Evolutionary conservation across 768 basidiomycete species (phyloP), one percentile per base, ranked within the genome.

Genomic region (Floccularia luteovirens): DNA sequence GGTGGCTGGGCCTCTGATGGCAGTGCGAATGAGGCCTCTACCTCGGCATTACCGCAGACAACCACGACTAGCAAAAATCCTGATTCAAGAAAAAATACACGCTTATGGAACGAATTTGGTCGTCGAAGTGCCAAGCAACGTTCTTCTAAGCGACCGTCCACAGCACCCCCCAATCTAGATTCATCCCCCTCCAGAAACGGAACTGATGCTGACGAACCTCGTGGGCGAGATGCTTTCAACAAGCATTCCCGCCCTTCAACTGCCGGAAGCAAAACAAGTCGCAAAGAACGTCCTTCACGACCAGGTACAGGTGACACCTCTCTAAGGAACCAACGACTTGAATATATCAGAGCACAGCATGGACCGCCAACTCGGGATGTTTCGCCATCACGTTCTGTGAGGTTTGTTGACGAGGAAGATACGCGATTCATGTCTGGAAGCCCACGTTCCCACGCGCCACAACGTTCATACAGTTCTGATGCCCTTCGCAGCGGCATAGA

Each of bases 1-100:
- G 82, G 75, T 43, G 77, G 67, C 1, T 83, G 79, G 81, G 67
- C 69, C 13, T 83, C 80, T 4, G 83, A 86, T 35, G 60, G 53
- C 17, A 70, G 67, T 17, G 55, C 32, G 28, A 11, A 25, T 4
- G 39, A 41, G 10, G 38, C 17, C 33, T 3, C 21, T 12, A 14
- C 35, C 17, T 22, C 24, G n/a, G n/a, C n/a, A n/a, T n/a, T 23
- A 41, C 16, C 21, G 6, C 8, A 16, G 8, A 37, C 10, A 8
- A 34, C 21, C 23, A 24, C 25, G 23, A 27, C 14, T 16, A 7
- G 28, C 19, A 31, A 34, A 36, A 24, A 25, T 34, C 32, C 16
- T 8, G 49, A 46, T 11, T 17, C 37, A 24, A 40, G 32, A 39
- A 44, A 25, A 27, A 32, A 22, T 12, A 31, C 20, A 28, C 43